Evolutionary conservation across 108 stramenopile species (phyloP).

Genomic region (Nitzschia putrida): DNA sequence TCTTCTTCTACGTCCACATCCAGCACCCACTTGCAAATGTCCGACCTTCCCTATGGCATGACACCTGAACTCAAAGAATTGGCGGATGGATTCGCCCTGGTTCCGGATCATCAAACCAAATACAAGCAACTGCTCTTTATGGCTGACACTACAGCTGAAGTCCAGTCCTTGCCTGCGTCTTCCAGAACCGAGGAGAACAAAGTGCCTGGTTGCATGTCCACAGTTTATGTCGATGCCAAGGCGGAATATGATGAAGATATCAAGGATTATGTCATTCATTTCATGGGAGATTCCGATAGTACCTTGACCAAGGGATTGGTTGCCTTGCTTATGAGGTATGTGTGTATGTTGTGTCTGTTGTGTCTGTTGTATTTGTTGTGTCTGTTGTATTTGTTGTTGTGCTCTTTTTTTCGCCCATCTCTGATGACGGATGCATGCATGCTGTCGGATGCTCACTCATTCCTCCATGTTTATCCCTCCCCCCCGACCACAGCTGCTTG

Average conservation of each 20-base stretch:
- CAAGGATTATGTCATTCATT: constrained; percentile 64
- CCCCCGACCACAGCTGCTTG: constrained; percentile 40
- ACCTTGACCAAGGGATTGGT: constrained; percentile 94
- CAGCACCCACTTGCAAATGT: no score
- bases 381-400: constrained; percentile 2
- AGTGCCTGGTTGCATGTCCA: constrained; percentile 91
- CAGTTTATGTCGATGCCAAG: constrained; percentile 76
- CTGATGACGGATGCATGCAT: no score
- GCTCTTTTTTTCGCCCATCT: no score
- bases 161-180: constrained; percentile 52
- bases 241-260: constrained; percentile 43
- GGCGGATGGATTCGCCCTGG: constrained; percentile 72
- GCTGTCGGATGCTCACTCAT: not conserved
- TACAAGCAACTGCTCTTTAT: constrained; percentile 96
- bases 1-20: not conserved
- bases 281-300: constrained; percentile 92
- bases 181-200: constrained; percentile 78
- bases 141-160: constrained; percentile 64
- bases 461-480: not conserved
- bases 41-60: constrained; percentile 38
- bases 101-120: constrained; percentile 88
- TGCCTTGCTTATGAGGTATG: constrained; percentile 85
- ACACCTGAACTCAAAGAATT: constrained; percentile 79
- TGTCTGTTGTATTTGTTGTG: not conserved
- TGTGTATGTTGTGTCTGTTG: constrained; percentile 9